phyloP scores from a whole-genome alignment of 441 rosid genomes.

The Hura crepitans region DNA sequence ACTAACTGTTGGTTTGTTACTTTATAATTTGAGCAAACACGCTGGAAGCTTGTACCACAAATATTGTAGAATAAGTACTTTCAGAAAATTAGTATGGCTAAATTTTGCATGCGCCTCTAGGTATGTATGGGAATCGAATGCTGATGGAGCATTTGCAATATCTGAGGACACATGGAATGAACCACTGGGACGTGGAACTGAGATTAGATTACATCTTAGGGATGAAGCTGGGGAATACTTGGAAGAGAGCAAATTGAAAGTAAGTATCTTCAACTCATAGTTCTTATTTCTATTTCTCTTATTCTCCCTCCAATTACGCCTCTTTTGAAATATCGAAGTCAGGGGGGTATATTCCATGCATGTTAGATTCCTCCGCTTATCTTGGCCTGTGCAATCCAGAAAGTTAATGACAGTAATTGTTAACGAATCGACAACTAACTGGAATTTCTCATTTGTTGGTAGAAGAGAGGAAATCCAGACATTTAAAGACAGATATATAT shows the following conservation, averaged over 20 bases:
- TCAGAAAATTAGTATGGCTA: not conserved
- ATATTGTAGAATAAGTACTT: not conserved
- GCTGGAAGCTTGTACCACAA: not conserved
- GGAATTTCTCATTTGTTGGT: not conserved
- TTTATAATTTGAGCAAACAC: not conserved
- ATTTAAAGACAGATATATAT: not conserved
- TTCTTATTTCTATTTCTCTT: too few relatives aligned
- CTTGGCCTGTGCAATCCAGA: not conserved
- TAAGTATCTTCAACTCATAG: slow-evolving; percentile 21
- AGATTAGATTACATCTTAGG: slow-evolving; percentile 83
- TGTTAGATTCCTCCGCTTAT: too few relatives aligned
- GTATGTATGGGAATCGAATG: slow-evolving; percentile 96
- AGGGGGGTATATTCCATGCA: too few relatives aligned
- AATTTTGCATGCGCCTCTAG: slow-evolving; percentile 32
- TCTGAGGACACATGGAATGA: slow-evolving; percentile 99
- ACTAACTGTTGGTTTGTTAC: not conserved
- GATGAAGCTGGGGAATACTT: slow-evolving; percentile 92
- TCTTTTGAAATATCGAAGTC: too few relatives aligned
- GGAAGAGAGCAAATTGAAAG: slow-evolving; percentile 88
- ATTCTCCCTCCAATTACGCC: too few relatives aligned
- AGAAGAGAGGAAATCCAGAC: not conserved
- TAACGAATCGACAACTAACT: too few relatives aligned
- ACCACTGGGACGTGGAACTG: slow-evolving; percentile 92
- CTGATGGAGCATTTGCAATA: slow-evolving; percentile 95
- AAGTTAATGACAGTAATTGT: not conserved